Conservation (phyloP, 371 early-diverging fungal genomes). For the Saksenaea vasiformis region DNA sequence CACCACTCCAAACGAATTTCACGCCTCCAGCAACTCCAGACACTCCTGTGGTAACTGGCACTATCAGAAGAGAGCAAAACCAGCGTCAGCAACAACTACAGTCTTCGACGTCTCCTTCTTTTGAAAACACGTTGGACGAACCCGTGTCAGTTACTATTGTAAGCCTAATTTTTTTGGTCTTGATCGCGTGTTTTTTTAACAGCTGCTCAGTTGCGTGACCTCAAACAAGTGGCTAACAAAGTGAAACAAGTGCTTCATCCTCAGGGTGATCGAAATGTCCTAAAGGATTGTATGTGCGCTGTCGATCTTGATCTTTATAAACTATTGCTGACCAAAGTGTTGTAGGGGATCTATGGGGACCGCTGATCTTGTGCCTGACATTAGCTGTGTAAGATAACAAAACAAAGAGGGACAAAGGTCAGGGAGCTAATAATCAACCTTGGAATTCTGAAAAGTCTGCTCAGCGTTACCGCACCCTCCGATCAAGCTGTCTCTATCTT, state of each 20-base stretch:
- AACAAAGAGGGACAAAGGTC: background rate
- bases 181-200: background rate
- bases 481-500: conserved; percentile 87
- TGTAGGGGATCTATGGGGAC: conserved; percentile 96
- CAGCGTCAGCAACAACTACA: background rate
- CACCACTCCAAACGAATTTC: conserved; percentile 18
- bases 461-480: conserved; percentile 65
- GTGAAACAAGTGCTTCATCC: conserved; percentile 78
- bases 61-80: conserved; percentile 15
- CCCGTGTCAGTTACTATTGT: conserved; percentile 86
- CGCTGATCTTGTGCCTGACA: conserved; percentile 85
- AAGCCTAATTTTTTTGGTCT: conserved; percentile 20
- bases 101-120: conserved; percentile 14
- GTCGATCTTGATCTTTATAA: background rate
- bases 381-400: conserved; percentile 64
- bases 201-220: conserved; percentile 69
- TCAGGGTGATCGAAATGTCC: conserved; percentile 60
- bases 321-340: background rate
- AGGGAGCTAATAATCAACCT: background rate
- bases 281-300: conserved; percentile 73
- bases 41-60: conserved; percentile 19
- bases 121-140: conserved; percentile 88
- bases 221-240: conserved; percentile 72
- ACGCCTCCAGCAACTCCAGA: background rate
- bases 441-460: conserved; percentile 22